A percentile compares a stretch with the other conserved stretches of the same genome.
Conservation (phyloP, 306 rosid species). For the Albizia julibrissin region DNA sequence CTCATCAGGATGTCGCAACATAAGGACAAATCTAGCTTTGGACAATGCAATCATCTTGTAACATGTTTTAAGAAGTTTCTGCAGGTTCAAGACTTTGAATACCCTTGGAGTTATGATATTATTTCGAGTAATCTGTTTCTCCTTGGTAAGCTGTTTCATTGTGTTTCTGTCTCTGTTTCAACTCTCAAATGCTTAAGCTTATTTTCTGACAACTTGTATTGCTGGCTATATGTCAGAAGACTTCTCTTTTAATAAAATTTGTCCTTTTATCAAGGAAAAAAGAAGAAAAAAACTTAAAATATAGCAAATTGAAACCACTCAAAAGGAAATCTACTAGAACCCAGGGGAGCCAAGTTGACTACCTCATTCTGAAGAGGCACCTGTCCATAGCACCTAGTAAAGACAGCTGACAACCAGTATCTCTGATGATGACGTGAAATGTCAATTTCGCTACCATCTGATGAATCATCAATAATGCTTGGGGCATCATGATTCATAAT, state of each 20-base stretch:
- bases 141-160: background rate
- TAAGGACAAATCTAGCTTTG: background rate
- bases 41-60: background rate
- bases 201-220: background rate
- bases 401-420: constrained; percentile 46
- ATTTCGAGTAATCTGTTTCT: background rate
- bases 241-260: background rate
- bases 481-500: constrained; percentile 48
- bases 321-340: constrained; percentile 15
- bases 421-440: constrained; percentile 44
- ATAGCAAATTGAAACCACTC: constrained; percentile 13
- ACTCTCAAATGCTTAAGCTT: background rate
- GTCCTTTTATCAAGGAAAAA: background rate
- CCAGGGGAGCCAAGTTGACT: constrained; percentile 23
- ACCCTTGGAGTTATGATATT: background rate
- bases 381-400: constrained; percentile 44
- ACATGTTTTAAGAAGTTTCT: background rate
- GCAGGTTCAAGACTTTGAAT: background rate
- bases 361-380: constrained; percentile 61
- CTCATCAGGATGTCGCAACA: background rate
- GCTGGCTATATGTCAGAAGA: background rate
- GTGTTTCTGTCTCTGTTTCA: background rate
- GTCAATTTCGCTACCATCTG: constrained; percentile 64
- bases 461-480: constrained; percentile 65
- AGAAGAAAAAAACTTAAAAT: background rate